Evolutionary conservation across 345 rosid genomes (phyloP).

Genomic region (Gossypium rotundifolium): DNA sequence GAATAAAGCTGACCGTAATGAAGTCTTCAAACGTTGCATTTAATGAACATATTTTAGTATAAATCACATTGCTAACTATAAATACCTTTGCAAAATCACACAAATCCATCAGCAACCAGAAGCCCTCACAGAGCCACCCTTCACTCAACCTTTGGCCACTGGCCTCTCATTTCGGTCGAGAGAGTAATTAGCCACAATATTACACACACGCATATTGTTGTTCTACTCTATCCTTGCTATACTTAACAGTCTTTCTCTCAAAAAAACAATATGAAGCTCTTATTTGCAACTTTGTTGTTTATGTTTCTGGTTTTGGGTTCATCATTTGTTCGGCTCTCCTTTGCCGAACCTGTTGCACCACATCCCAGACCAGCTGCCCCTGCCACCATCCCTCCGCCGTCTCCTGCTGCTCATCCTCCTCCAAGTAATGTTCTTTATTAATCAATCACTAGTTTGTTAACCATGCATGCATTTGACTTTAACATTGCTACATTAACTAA

Average conservation of each 20-base stretch:
- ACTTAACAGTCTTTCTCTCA: too few species aligned
- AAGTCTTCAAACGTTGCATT: neutral
- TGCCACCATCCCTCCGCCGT: neutral
- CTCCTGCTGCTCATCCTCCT: neutral
- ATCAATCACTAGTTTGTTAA: too few species aligned
- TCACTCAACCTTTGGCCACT: neutral
- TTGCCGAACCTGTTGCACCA: conserved; percentile 21
- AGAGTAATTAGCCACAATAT: neutral
- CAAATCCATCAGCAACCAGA: neutral
- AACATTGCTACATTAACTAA: neutral
- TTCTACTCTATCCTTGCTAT: too few species aligned
- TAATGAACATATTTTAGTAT: neutral
- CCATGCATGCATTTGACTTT: neutral
- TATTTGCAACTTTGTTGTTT: conserved; percentile 19
- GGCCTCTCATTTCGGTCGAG: neutral
- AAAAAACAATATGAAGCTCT: conserved; percentile 25
- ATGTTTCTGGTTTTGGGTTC: conserved; percentile 39
- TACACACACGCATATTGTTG: too few species aligned
- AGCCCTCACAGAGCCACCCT: neutral
- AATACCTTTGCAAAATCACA: neutral
- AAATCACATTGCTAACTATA: neutral
- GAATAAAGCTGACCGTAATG: neutral
- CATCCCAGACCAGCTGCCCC: neutral
- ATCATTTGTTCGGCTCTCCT: conserved; percentile 35
- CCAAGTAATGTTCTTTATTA: neutral